Percentiles rank a stretch among this genome's conserved stretches.
phyloP scores from a whole-genome alignment of 2,329 filamentous ascomycete genomes.

The Ceratocystis harringtonii region DNA sequence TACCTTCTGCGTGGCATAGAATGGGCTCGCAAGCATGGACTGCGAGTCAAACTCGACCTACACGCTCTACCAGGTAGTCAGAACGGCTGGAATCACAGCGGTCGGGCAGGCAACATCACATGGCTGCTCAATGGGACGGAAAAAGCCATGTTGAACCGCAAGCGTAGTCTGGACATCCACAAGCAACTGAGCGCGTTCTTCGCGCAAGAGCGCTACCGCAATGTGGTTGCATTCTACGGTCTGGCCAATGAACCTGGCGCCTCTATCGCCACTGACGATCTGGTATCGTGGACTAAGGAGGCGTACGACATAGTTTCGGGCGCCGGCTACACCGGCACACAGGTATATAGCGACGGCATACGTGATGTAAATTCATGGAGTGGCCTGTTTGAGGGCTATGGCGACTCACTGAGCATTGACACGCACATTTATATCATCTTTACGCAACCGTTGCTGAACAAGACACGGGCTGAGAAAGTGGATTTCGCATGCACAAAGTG shows the following conservation, averaged over 20 bases:
- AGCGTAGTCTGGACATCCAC: constrained; percentile 42
- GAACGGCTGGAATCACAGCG: constrained; percentile 49
- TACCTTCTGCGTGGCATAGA: constrained; percentile 42
- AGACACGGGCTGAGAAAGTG: constrained; percentile 51
- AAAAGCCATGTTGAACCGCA: constrained; percentile 23
- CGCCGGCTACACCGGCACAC: constrained; percentile 43
- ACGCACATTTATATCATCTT: constrained; percentile 71
- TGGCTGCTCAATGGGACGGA: constrained; percentile 22
- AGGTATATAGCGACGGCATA: constrained; percentile 63
- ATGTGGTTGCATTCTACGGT: constrained; percentile 51
- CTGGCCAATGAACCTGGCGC: constrained; percentile 54
- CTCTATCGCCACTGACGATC: constrained; percentile 36
- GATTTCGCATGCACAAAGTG: constrained; percentile 55
- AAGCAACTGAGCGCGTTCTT: constrained; percentile 25
- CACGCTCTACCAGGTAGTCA: constrained; percentile 42
- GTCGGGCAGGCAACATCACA: constrained; percentile 28
- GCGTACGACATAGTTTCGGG: constrained; percentile 39
- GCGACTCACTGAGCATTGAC: constrained; percentile 50
- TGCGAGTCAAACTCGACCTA: constrained; percentile 45
- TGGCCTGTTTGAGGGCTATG: constrained; percentile 43
- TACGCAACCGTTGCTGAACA: constrained; percentile 50
- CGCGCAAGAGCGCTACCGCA: constrained; percentile 26
- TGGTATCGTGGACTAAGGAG: constrained; percentile 44
- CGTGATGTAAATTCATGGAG: constrained; percentile 58
- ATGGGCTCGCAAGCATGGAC: constrained; percentile 36